Evolutionary conservation across 129 eudicot species (phyloP), one percentile per base, ranked within the genome.

Genomic region (Apium graveolens): DNA sequence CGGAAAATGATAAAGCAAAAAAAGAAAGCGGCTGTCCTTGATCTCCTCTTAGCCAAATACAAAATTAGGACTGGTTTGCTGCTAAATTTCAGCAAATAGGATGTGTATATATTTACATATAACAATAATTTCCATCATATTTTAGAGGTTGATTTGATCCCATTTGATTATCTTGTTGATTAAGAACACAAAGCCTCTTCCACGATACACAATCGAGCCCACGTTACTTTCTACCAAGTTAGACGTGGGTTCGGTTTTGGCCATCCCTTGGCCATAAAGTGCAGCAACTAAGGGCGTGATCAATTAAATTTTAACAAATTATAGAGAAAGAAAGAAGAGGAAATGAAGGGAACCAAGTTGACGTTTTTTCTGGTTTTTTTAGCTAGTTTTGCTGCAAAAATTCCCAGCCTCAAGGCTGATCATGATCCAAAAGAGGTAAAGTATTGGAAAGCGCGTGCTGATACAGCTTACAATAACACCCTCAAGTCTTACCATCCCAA

Each of bases 331-430:
- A 11, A 11, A 43, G 12, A 42, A 42, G 45, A 11, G 60, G 76
- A 44, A 70, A 88, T 85, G 89, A 82, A 77, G 48, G 86, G 82
- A 44, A 31, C 65, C 21, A 77, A 70, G 62, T 7, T 76, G 41
- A 76, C 73, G 73, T 41, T 29, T 27, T 65, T 62, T 73, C 43
- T 86, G 60, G 41, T 84, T 38, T 80, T 84, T 39, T 73, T 79
- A 38, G 32, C 84, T 27, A n/a, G 80, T 26, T 74, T 80, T 65
- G 79, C 76, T n/a, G 38, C 84, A 38, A 73, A 70, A 17, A 38
- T 80, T 66, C 81, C 85, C 16, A 38, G 34, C 75, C 48, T 86
- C 37, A 35, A 45, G 29, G 78, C 72, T 2, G 53, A 73, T 2
- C 29, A 7, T 17, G 86, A 85, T 17, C 27, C 62, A 53, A 0